Evolutionary conservation across 1,284 basidiomycete species (phyloP).

Genomic region (Sphaerobolus stellatus): DNA sequence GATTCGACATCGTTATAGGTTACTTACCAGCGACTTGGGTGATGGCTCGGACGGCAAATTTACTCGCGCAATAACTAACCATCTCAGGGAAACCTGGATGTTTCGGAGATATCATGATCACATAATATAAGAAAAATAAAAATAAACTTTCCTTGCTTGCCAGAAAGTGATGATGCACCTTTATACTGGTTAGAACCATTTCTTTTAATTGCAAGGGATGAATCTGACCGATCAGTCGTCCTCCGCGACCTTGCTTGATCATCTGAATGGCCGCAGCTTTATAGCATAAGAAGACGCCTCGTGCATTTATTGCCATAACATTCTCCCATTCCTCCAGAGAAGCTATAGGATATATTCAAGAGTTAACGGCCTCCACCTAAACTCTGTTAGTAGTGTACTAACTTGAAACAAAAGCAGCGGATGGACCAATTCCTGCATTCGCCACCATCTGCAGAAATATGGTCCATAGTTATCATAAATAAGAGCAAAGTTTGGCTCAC

Average conservation of each 20-base stretch:
- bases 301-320: slow-evolving; percentile 16
- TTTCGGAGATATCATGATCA: not conserved
- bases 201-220: slow-evolving; percentile 2
- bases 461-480: not conserved
- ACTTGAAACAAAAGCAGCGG: not conserved
- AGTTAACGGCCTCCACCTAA: not conserved
- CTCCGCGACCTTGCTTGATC: slow-evolving; percentile 31
- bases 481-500: slow-evolving; percentile 14
- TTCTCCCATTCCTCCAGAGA: slow-evolving; percentile 3
- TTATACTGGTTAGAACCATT: not conserved
- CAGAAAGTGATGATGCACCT: not conserved
- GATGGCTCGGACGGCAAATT: slow-evolving; percentile 35
- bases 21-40: slow-evolving; percentile 29
- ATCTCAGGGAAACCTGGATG: slow-evolving; percentile 8
- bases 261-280: slow-evolving; percentile 30
- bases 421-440: slow-evolving; percentile 2
- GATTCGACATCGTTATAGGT: slow-evolving; percentile 5
- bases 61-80: slow-evolving; percentile 26
- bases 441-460: slow-evolving; percentile 7
- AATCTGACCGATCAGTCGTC: slow-evolving; percentile 27
- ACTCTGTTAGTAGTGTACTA: not conserved
- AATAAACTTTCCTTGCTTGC: slow-evolving; percentile 2
- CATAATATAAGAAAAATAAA: not conserved
- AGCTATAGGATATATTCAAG: not conserved
- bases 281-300: slow-evolving; percentile 26